Evolutionary conservation across 148 eudicot genomes (phyloP).

Genomic region (Limonium bicolor): DNA sequence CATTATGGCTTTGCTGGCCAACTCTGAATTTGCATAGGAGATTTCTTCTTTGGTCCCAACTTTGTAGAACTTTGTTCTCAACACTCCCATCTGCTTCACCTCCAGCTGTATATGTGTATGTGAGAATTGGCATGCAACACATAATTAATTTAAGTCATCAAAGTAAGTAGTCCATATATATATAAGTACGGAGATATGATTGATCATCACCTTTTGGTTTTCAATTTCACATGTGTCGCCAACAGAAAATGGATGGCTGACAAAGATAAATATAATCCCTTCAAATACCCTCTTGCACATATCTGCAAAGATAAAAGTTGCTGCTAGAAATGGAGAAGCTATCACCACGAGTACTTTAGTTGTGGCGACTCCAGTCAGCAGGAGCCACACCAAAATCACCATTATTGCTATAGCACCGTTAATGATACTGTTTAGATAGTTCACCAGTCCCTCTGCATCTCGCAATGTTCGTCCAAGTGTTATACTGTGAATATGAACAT

Average conservation of each 20-base stretch:
- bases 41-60: background rate
- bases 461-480: background rate
- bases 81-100: slow-evolving; percentile 1
- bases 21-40: background rate
- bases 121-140: background rate
- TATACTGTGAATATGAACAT: background rate
- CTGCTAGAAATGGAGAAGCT: slow-evolving; percentile 35
- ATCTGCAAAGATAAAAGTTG: slow-evolving; percentile 31
- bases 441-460: slow-evolving; percentile 15
- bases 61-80: background rate
- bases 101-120: background rate
- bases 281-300: slow-evolving; percentile 37
- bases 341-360: slow-evolving; percentile 24
- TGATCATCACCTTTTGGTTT: slow-evolving; percentile 3
- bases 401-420: slow-evolving; percentile 16
- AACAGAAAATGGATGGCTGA: slow-evolving; percentile 40
- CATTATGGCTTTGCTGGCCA: background rate
- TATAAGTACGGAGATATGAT: too few relatives aligned
- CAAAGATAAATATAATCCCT: slow-evolving; percentile 32
- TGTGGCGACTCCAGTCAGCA: slow-evolving; percentile 25
- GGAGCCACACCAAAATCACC: slow-evolving; percentile 24
- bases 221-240: slow-evolving; percentile 40
- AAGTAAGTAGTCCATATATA: too few relatives aligned
- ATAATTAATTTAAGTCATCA: too few relatives aligned
- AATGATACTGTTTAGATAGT: slow-evolving; percentile 28